Base-by-base conservation (phyloP, 257 asterid species). In the Dorcoceras hygrometricum region DNA sequence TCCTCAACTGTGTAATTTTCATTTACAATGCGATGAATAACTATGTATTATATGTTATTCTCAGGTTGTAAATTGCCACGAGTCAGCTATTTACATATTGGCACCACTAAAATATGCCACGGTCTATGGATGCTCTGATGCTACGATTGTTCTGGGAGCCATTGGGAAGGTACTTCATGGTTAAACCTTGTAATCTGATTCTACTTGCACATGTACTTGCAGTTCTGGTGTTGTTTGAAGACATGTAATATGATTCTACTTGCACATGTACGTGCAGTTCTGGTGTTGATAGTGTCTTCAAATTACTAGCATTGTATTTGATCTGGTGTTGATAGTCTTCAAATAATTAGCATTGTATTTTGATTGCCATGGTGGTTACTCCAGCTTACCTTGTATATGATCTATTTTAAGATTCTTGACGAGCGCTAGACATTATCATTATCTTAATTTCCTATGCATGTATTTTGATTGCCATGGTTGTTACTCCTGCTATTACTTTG, bases 121-220 rank as follows among this genome's bases (percentile, higher is more conserved):
- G 39, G 83, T 89, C 58, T 92, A 92, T 75, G 98, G 97, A 77
- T 92, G 98, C 83, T 92, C 98, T 68, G 98, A 92, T 81, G 98
- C 98, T 58, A 92, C 98, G 34, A 86, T 92, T 62, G 83, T 92
- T 78, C 81, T 92, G 58, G 98, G 98, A 63, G 97, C 98, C 57
- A 89, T 92, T 78, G 98, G 98, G 88, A 89, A 92, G 97, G 98
- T 92, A 86, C 62, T 71, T 36, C 48, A 55, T 54, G 34, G 62
- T 72, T 65, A 43, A 56, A 63, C 22, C 69, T 70, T 65, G 24
- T 57, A 29, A 61, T 59, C 7, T 57, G 68, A 46, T 63, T 67
- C 63, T 36, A 57, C 50, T 57, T 62, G 63, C 46, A n/a, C n/a
- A 39, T 43, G 65, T 63, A 23, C 20, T 10, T 51, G 32, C 50